These are phyloP conservation scores for Pleurotus platypus DNA, from an alignment of 768 basidiomycete genomes.

Conservation along the genomic window DNA sequence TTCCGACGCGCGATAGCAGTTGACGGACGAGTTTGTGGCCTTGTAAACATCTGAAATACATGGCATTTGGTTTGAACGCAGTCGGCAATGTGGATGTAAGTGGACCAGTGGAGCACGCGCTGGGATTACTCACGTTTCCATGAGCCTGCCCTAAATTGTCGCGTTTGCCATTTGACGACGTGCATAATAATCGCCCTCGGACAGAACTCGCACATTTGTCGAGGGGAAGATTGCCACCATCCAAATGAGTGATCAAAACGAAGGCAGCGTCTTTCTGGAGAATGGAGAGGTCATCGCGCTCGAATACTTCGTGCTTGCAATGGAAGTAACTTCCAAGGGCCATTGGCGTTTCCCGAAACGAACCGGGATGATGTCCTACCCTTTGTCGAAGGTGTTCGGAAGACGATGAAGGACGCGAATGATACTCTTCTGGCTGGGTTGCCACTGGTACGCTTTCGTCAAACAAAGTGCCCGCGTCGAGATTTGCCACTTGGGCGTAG, in stretches of 20 bases:
- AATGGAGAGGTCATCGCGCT: slow-evolving; percentile 42
- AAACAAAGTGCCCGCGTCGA: not conserved
- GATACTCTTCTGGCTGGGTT: slow-evolving; percentile 37
- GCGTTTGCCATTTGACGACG: too few relatives aligned
- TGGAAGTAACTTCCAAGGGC: slow-evolving; percentile 44
- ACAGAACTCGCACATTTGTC: slow-evolving; percentile 29
- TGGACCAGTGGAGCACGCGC: too few relatives aligned
- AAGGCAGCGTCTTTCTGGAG: slow-evolving; percentile 42
- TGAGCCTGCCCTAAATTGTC: too few relatives aligned
- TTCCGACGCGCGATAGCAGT: not conserved
- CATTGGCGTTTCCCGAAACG: slow-evolving; percentile 26
- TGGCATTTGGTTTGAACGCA: too few relatives aligned
- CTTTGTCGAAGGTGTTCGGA: slow-evolving; percentile 14
- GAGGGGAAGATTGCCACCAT: slow-evolving; percentile 27
- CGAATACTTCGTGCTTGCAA: slow-evolving; percentile 51
- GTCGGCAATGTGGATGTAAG: too few relatives aligned
- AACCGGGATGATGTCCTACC: slow-evolving; percentile 16
- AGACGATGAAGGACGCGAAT: slow-evolving; percentile 27
- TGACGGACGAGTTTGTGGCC: not conserved
- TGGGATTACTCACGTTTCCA: too few relatives aligned
- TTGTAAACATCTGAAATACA: too few relatives aligned
- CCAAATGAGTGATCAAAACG: slow-evolving; percentile 20
- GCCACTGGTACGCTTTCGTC: slow-evolving; percentile 19
- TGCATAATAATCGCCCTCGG: too few relatives aligned
- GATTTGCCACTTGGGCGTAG: too few relatives aligned